Percentiles rank a stretch among this genome's conserved stretches.
Evolutionary conservation across 1,284 basidiomycete genomes (phyloP).

Genomic region (Irpex sp.): DNA sequence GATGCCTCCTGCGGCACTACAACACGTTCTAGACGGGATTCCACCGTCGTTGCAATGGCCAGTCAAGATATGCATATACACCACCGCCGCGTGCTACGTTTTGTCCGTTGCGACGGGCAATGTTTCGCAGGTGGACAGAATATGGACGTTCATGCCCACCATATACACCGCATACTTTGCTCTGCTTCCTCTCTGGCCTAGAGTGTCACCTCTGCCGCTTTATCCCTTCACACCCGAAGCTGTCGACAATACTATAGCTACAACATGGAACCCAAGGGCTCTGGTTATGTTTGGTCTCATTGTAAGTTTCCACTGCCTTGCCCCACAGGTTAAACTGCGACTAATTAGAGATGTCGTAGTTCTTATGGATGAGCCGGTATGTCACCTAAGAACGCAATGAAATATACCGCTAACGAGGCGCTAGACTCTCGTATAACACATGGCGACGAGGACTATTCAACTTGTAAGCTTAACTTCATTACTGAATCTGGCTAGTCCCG

Average conservation of each 20-base stretch:
- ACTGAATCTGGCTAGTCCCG: background rate
- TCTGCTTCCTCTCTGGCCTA: slow-evolving; percentile 64
- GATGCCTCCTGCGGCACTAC: slow-evolving; percentile 10
- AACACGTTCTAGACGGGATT: slow-evolving; percentile 18
- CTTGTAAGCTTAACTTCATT: slow-evolving; percentile 39
- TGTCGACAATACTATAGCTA: slow-evolving; percentile 39
- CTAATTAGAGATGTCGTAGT: slow-evolving; percentile 26
- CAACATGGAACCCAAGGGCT: slow-evolving; percentile 61
- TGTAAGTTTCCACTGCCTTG: slow-evolving; percentile 31
- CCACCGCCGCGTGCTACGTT: slow-evolving; percentile 47
- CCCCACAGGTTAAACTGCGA: background rate
- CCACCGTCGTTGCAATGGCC: slow-evolving; percentile 53
- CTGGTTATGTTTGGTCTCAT: slow-evolving; percentile 67
- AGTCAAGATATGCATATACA: slow-evolving; percentile 52
- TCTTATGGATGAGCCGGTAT: slow-evolving; percentile 66
- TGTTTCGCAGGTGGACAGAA: slow-evolving; percentile 79
- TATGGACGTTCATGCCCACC: slow-evolving; percentile 68
- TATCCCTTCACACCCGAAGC: slow-evolving; percentile 55
- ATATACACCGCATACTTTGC: slow-evolving; percentile 78
- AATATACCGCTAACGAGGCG: background rate
- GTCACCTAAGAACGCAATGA: slow-evolving; percentile 5
- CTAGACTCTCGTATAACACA: slow-evolving; percentile 80
- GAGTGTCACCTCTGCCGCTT: slow-evolving; percentile 37
- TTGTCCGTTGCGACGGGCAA: slow-evolving; percentile 71
- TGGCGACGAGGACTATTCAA: slow-evolving; percentile 82